Conservation (phyloP, 768 basidiomycete species). For the Termitomyces bulborhizus region DNA sequence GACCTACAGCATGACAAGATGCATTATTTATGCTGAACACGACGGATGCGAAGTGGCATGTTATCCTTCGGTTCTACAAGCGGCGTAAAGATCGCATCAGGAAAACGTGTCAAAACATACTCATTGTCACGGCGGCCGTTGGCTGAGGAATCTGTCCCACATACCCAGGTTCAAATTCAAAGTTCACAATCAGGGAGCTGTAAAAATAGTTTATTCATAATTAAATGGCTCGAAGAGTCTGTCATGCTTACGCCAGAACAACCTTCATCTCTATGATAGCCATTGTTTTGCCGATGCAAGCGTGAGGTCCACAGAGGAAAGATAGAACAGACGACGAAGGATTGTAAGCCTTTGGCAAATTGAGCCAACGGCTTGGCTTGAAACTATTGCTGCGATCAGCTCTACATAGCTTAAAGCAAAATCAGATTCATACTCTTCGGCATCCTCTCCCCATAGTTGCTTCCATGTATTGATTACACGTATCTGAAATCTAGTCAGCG, state of each 20-base stretch:
- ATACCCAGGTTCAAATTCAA: constrained; percentile 37
- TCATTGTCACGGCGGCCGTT: constrained; percentile 41
- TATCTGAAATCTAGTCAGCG: constrained; percentile 24
- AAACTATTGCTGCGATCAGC: constrained; percentile 24
- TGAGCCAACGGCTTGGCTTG: constrained; percentile 40
- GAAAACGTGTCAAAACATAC: constrained; percentile 21
- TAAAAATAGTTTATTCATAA: not conserved
- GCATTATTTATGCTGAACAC: constrained; percentile 4
- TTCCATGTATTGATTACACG: constrained; percentile 45
- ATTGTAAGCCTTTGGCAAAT: constrained; percentile 28
- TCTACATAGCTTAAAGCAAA: not conserved
- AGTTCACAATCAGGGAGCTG: constrained; percentile 35
- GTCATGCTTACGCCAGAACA: constrained; percentile 24
- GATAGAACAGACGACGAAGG: constrained; percentile 29
- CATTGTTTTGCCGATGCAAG: constrained; percentile 40
- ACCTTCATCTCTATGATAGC: constrained; percentile 39
- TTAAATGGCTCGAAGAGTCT: not conserved
- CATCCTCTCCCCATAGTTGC: constrained; percentile 44
- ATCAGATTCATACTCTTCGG: constrained; percentile 31
- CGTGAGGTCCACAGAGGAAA: constrained; percentile 36
- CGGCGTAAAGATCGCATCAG: not conserved
- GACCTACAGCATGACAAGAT: not conserved
- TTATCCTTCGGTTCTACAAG: constrained; percentile 30
- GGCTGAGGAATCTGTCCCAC: constrained; percentile 33
- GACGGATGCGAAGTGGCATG: constrained; percentile 26